Conservation (phyloP, 768 basidiomycete species). For the Mycena amicta region DNA sequence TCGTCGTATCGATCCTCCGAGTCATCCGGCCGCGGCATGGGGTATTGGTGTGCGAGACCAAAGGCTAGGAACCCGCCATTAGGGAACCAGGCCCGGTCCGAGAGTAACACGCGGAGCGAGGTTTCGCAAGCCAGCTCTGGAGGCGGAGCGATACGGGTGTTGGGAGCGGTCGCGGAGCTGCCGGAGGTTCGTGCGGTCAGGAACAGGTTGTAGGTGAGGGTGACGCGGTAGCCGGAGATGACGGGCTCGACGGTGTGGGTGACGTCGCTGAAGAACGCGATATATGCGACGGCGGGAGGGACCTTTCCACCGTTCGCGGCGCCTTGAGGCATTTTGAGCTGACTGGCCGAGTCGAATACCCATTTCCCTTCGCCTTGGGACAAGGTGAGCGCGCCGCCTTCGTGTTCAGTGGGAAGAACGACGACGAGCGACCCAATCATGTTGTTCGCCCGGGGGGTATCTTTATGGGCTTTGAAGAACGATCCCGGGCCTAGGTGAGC, state of each 20-base stretch:
- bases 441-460: slow-evolving; percentile 42
- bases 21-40: not conserved
- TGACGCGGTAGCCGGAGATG: slow-evolving; percentile 44
- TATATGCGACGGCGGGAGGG: slow-evolving; percentile 30
- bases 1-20: not conserved
- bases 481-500: slow-evolving; percentile 31
- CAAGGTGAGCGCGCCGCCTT: slow-evolving; percentile 40
- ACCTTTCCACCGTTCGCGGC: no score
- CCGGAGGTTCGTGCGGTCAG: not conserved
- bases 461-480: slow-evolving; percentile 51
- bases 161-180: not conserved
- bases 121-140: not conserved
- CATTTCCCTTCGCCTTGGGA: slow-evolving; percentile 29
- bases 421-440: slow-evolving; percentile 55
- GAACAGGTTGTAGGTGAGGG: slow-evolving; percentile 49
- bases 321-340: not conserved
- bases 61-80: not conserved
- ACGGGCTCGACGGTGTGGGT: slow-evolving; percentile 50
- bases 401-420: slow-evolving; percentile 41
- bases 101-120: not conserved
- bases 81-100: not conserved
- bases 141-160: not conserved
- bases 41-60: slow-evolving; percentile 13
- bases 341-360: slow-evolving; percentile 35
- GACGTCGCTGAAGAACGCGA: slow-evolving; percentile 47